Base-by-base conservation (phyloP, 2,329 filamentous ascomycete genomes). In the Akanthomyces dipterigenus region DNA sequence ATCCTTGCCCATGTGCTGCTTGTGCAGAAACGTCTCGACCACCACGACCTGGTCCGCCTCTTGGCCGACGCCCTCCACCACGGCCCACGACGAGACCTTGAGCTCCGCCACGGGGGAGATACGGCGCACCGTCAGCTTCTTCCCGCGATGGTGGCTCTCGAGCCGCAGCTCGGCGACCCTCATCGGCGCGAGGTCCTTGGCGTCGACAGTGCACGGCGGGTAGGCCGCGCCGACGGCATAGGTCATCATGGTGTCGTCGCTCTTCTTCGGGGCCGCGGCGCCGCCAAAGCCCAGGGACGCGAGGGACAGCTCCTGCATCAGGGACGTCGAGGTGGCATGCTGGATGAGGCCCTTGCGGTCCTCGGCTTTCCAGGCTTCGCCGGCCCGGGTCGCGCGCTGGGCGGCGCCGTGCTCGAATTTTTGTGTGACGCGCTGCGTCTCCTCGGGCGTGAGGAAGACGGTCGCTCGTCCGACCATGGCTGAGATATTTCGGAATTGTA, bases 1-100 rank as follows among this genome's bases (percentile, higher is more conserved):
- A 8, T 77, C 73, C 26, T 67, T 48, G 0, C 71, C 70, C 38
- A 55, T 68, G 56, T 26, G 73, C 56, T 63, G 71, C 63, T 71
- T 75, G 45, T 76, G 75, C 22, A 77, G 55, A 34, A 67, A 72
- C 0, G 70, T 18, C 26, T 74, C 72, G 12, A 74, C 18, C 9
- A 70, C 64, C 43, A 70, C 71, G 1, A 63, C 65, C 2, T 73
- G 68, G 3, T 65, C 60, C 5, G 65, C 24, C 38, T 26, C 45
- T 18, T 57, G 67, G 2, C 67, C 69, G 42, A 72, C 69, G 2
- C 67, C 68, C 48, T 73, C 69, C 0, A 76, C 69, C n/a, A 71
- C 65, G 0, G 69, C 64, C 72, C 71, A 73, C 0, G 72, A 70
- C 0, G 67, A 68, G 0, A 67, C 55, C 22, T 67, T 60, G 2